phyloP scores from a whole-genome alignment of 306 rosid genomes.

The Acacia crassicarpa region DNA sequence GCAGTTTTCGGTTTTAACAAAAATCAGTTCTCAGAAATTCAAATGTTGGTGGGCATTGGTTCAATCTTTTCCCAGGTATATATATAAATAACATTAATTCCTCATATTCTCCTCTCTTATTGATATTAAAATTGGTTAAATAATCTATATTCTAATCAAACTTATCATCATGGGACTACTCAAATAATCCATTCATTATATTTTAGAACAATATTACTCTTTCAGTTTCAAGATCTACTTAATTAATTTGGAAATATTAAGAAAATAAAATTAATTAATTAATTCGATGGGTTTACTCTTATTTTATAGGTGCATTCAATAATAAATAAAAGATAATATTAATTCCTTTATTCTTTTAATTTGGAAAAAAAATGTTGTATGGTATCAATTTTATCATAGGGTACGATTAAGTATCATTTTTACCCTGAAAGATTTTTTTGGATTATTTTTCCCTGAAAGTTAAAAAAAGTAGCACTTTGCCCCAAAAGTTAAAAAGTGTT shows the following conservation, averaged over 20 bases:
- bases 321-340: not conserved
- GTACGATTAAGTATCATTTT: no score
- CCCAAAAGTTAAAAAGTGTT: no score
- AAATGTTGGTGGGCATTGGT: conserved; percentile 71
- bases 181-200: not conserved
- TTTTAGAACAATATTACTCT: not conserved
- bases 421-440: no score
- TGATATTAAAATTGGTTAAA: not conserved
- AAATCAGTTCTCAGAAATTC: conserved; percentile 75
- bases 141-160: no score
- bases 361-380: not conserved
- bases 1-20: conserved; percentile 75
- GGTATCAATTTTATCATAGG: not conserved
- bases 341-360: no score
- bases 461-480: no score
- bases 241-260: no score
- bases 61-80: conserved; percentile 81
- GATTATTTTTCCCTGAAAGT: no score
- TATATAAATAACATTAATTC: not conserved
- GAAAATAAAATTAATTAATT: no score
- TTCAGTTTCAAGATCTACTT: no score
- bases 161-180: not conserved
- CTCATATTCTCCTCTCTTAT: not conserved
- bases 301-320: not conserved
- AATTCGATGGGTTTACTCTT: no score